Evolutionary conservation across 352 stramenopile genomes (phyloP), one percentile per base, ranked within the genome.

Genomic region (Ophiocytium majus): DNA sequence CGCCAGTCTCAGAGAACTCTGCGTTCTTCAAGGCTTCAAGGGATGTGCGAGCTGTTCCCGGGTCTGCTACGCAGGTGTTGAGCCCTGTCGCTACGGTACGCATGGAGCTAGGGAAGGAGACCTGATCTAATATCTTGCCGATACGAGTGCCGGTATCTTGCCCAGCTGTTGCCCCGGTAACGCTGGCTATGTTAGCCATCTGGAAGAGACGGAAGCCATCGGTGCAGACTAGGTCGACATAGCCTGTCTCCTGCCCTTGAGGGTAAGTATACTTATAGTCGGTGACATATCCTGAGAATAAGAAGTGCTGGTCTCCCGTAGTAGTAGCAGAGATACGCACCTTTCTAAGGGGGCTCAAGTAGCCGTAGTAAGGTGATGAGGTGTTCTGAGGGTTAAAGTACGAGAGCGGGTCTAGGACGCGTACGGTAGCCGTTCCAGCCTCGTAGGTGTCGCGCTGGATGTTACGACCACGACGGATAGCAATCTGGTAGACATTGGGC

Each of bases 371-470:
- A 28, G 57, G 57, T 71, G 57, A 71, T 23, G 57, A 71, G 23
- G 57, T 71, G 28, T 71, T 71, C 57, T 71, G 57, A 71, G 57
- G 57, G 57, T 71, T 71, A 28, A 71, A 71, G 57, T 71, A 71
- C 28, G 57, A 71, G 28, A 23, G 23, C 23, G 57, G 57, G 28
- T 71, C 57, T 71, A 71, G 28, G 57, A 71, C 57, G 23, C 57
- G 57, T 23, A 71, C 57, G 23, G 57, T 71, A 71, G 19, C 23
- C 28, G 57, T 71, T 71, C 57, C 57, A 71, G 57, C 57, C 57
- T 71, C 57, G 28, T 71, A 71, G 57, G 57, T 71, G 57, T 71
- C 57, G 28, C 57, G 57, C 57, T 23, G 23, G 57, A 71, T 71
- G 57, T 71, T 71, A 71, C 57, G 57, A 28, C 57, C 57, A 28